A percentile compares a stretch with the other conserved stretches of the same genome.
These are phyloP conservation scores for Dioszegia crocea DNA, from an alignment of 768 basidiomycete species.

Conservation along the genomic window DNA sequence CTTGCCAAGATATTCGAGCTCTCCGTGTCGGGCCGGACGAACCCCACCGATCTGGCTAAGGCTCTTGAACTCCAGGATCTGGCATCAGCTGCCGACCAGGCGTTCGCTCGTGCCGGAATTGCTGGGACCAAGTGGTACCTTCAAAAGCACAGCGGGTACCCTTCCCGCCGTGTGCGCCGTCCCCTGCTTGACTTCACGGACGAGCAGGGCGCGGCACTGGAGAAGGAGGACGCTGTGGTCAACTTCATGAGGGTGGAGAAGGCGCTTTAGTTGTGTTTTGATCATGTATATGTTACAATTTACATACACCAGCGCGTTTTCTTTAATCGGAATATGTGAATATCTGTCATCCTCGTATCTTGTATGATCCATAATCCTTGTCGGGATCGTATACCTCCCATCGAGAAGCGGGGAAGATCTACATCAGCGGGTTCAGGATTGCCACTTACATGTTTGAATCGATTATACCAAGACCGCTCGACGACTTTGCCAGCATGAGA, in stretches of 20 bases:
- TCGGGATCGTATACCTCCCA: conserved; percentile 99
- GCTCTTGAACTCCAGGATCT: conserved; percentile 74
- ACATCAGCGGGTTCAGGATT: background rate
- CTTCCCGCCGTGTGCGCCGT: conserved; percentile 55
- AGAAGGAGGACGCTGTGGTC: conserved; percentile 68
- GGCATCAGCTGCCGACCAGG: conserved; percentile 72
- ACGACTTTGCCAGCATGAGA: conserved; percentile 96
- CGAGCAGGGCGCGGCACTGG: conserved; percentile 60
- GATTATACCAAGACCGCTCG: conserved; percentile 88
- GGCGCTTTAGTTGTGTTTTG: background rate
- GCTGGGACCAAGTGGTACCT: conserved; percentile 78
- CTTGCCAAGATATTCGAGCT: conserved; percentile 56
- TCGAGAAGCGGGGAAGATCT: conserved; percentile 92
- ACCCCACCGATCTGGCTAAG: conserved; percentile 57
- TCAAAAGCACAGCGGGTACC: conserved; percentile 68
- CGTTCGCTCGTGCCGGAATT: conserved; percentile 70
- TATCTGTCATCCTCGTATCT: background rate
- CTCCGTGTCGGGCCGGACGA: conserved; percentile 48
- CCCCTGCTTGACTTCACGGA: conserved; percentile 67
- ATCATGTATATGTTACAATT: no score
- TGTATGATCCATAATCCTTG: conserved; percentile 84
- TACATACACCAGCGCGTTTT: no score
- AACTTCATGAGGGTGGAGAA: conserved; percentile 64
- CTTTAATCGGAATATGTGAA: no score
- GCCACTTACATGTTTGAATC: conserved; percentile 66